Evolutionary conservation across 2,329 filamentous ascomycete species (phyloP).

Genomic region (Stagonosporopsis tanaceti): DNA sequence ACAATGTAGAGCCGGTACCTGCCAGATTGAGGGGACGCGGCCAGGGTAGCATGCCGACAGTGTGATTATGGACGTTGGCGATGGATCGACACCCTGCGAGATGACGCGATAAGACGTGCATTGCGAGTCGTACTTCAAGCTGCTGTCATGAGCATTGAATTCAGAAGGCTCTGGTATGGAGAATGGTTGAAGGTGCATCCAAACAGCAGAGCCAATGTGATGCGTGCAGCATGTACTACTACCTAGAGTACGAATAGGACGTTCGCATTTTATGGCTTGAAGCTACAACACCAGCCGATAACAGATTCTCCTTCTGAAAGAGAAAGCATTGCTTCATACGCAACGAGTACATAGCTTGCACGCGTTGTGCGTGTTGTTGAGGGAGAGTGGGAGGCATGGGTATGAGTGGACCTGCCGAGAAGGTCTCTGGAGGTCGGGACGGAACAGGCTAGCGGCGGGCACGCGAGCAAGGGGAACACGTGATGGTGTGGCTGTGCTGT

Average conservation of each 20-base stretch:
- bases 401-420: background rate
- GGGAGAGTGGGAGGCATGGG: background rate
- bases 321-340: background rate
- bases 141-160: background rate
- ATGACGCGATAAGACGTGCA: slow-evolving; percentile 13
- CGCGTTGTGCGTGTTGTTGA: background rate
- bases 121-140: slow-evolving; percentile 1
- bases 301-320: background rate
- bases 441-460: background rate
- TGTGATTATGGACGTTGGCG: slow-evolving; percentile 18
- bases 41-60: slow-evolving; percentile 18
- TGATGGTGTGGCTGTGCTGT: slow-evolving; percentile 11
- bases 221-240: background rate
- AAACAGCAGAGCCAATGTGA: background rate
- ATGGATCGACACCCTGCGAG: slow-evolving; percentile 14
- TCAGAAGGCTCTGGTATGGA: background rate
- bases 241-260: background rate
- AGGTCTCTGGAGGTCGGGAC: background rate
- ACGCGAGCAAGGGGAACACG: background rate
- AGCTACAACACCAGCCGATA: background rate
- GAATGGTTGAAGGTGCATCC: background rate
- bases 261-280: background rate
- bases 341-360: background rate
- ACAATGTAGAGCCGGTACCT: slow-evolving; percentile 29
- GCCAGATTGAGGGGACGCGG: slow-evolving; percentile 24